These are phyloP conservation scores for Gossypium gossypioides DNA, from an alignment of 441 rosid species.

Conservation along the genomic window DNA sequence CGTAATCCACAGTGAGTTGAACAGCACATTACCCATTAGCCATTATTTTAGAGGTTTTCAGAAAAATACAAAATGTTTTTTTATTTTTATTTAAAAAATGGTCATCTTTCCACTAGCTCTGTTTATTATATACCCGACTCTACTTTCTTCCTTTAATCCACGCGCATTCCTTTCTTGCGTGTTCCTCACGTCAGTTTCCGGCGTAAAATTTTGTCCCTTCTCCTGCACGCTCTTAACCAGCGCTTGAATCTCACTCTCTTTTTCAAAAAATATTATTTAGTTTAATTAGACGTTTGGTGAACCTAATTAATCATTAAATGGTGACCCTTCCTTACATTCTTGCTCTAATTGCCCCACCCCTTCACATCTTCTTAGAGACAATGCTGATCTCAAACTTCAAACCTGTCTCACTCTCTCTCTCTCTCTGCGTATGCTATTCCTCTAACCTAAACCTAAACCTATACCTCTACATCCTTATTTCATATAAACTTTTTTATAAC, in stretches of 20 bases:
- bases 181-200: not conserved
- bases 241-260: not conserved
- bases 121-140: slow-evolving; percentile 21
- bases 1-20: slow-evolving; percentile 28
- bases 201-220: not conserved
- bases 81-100: not conserved
- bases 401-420: not conserved
- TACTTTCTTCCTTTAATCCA: slow-evolving; percentile 10
- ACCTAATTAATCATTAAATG: not conserved
- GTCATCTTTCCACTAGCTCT: slow-evolving; percentile 49
- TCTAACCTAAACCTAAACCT: too few relatives aligned
- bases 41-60: not conserved
- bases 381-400: slow-evolving; percentile 7
- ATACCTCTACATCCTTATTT: too few relatives aligned
- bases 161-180: slow-evolving; percentile 11
- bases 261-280: not conserved
- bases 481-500: too few relatives aligned
- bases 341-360: slow-evolving; percentile 12
- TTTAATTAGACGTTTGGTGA: not conserved
- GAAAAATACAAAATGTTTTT: not conserved
- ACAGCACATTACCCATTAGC: not conserved
- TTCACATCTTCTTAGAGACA: slow-evolving; percentile 22
- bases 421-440: too few relatives aligned
- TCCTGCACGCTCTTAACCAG: not conserved
- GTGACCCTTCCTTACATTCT: not conserved